Evolutionary conservation across 1,284 basidiomycete genomes (phyloP).

Genomic region (Thecaphora frezii): DNA sequence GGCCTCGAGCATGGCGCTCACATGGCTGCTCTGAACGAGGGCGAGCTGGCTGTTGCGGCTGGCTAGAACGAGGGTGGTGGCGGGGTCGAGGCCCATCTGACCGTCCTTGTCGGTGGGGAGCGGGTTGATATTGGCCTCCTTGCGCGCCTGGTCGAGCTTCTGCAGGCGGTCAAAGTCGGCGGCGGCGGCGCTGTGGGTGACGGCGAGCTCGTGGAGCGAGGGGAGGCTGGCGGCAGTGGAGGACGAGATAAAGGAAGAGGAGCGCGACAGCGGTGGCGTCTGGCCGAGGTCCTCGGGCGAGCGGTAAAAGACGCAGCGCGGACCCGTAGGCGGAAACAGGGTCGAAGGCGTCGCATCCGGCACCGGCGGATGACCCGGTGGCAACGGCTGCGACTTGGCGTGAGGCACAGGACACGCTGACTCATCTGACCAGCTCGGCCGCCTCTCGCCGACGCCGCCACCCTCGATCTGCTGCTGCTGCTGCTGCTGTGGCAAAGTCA

Average conservation of each 20-base stretch:
- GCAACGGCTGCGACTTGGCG: constrained; percentile 50
- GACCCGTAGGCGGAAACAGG: constrained; percentile 48
- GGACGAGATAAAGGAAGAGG: constrained; percentile 22
- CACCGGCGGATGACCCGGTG: constrained; percentile 56
- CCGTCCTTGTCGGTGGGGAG: constrained; percentile 28
- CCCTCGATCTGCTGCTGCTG: no score
- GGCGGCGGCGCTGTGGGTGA: constrained; percentile 23
- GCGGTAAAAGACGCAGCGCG: constrained; percentile 55
- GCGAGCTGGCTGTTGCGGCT: constrained; percentile 51
- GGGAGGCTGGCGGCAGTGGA: constrained; percentile 12
- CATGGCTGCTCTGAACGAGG: constrained; percentile 47
- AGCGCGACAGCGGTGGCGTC: constrained; percentile 48
- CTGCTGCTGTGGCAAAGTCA: no score
- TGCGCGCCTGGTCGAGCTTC: constrained; percentile 33
- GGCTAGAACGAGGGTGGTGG: constrained; percentile 48
- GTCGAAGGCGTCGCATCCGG: constrained; percentile 36
- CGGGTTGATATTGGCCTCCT: constrained; percentile 49
- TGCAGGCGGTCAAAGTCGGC: constrained; percentile 29
- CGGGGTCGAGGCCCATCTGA: constrained; percentile 38
- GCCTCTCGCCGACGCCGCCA: not conserved
- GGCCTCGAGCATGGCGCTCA: constrained; percentile 48
- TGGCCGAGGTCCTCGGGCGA: constrained; percentile 44
- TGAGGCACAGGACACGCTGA: constrained; percentile 54
- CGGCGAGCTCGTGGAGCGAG: constrained; percentile 30
- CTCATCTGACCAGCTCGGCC: constrained; percentile 6